Evolutionary conservation across 1,284 basidiomycete genomes (phyloP).

Genomic region (Volvariella surrecta): DNA sequence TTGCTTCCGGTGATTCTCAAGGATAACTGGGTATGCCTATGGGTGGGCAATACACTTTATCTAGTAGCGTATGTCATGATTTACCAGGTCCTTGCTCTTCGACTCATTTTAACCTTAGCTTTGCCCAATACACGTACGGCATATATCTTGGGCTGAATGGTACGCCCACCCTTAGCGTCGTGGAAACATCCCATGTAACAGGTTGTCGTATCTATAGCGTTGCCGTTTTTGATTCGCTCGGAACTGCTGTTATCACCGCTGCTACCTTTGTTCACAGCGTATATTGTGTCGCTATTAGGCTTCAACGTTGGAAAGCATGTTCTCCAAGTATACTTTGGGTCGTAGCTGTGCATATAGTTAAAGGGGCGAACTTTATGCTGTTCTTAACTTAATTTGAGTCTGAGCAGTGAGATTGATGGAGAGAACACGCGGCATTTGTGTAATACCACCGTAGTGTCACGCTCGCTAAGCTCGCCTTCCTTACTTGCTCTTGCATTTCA

Average conservation of each 20-base stretch:
- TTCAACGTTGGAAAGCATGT: conserved; percentile 83
- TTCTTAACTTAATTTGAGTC: neutral
- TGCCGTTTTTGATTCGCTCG: conserved; percentile 86
- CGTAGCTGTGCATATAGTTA: conserved; percentile 16
- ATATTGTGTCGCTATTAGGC: conserved; percentile 80
- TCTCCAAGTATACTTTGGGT: conserved; percentile 73
- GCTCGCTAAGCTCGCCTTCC: neutral
- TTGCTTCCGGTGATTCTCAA: conserved; percentile 75
- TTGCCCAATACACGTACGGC: conserved; percentile 86
- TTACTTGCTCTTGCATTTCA: neutral
- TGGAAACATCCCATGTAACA: neutral
- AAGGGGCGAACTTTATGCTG: conserved; percentile 5
- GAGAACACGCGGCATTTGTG: too few species aligned
- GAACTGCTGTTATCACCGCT: conserved; percentile 83
- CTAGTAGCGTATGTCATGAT: conserved; percentile 60
- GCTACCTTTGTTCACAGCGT: conserved; percentile 76
- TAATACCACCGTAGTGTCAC: conserved; percentile 1
- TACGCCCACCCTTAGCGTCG: conserved; percentile 18
- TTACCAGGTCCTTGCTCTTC: neutral
- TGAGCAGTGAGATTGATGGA: too few species aligned
- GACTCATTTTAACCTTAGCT: conserved; percentile 29
- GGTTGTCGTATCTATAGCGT: conserved; percentile 34
- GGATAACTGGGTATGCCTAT: conserved; percentile 86
- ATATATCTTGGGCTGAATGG: conserved; percentile 85
- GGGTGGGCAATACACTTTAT: conserved; percentile 91